phyloP scores from a whole-genome alignment of 495 filamentous ascomycete species.

The Opeltia flavorubescens region DNA sequence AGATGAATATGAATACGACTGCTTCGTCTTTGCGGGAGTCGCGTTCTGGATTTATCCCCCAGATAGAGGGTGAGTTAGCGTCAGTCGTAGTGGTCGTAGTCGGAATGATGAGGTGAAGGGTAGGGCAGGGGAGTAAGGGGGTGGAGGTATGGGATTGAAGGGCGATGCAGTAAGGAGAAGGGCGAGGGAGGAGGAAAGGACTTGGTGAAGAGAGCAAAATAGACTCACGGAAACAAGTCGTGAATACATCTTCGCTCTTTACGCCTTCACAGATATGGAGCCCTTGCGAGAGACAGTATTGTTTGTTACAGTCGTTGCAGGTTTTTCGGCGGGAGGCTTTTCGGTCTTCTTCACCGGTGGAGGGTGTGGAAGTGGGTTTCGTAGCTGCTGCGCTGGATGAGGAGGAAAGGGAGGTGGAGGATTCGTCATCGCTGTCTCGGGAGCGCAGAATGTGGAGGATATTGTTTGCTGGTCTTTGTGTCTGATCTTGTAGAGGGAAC shows the following conservation, averaged over 20 bases:
- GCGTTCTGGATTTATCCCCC: conserved; percentile 37
- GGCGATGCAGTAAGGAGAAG: not conserved
- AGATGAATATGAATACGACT: conserved; percentile 85
- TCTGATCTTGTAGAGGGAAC: conserved; percentile 16
- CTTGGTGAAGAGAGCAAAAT: not conserved
- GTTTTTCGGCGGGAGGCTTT: conserved; percentile 29
- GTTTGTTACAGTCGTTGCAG: conserved; percentile 81
- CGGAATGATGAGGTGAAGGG: too few relatives aligned
- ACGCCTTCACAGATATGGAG: conserved; percentile 75
- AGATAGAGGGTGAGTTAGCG: too few relatives aligned
- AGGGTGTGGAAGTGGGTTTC: conserved; percentile 1
- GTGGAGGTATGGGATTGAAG: too few relatives aligned
- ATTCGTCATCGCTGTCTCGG: too few relatives aligned
- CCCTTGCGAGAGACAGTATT: conserved; percentile 75
- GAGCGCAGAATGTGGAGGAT: not conserved
- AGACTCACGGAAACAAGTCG: conserved; percentile 71
- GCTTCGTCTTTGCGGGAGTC: conserved; percentile 81
- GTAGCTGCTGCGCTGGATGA: conserved; percentile 11
- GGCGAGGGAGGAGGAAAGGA: not conserved
- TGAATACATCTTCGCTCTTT: conserved; percentile 75
- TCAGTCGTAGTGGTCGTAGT: too few relatives aligned
- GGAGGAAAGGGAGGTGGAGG: too few relatives aligned
- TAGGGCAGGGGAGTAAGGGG: too few relatives aligned
- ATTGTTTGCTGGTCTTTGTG: too few relatives aligned
- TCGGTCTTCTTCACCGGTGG: conserved; percentile 8